Percentiles rank a stretch among this genome's conserved stretches.
phyloP scores from a whole-genome alignment of 371 early-diverging fungal genomes.

The Saksenaea oblongispora region DNA sequence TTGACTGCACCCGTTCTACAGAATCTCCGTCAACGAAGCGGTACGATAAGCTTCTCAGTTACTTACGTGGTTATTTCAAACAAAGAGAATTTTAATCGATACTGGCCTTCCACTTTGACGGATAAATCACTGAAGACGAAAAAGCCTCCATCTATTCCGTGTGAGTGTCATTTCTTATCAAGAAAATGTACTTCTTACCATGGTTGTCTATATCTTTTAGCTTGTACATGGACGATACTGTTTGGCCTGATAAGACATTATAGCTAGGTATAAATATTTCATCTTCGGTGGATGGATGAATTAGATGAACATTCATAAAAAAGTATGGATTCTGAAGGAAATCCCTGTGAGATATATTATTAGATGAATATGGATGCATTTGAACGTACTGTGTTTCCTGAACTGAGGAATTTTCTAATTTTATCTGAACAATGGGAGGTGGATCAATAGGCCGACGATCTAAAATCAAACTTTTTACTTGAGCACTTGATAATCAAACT shows the following conservation, averaged over 20 bases:
- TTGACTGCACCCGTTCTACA: slow-evolving; percentile 25
- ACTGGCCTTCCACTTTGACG: slow-evolving; percentile 86
- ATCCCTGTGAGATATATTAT: slow-evolving; percentile 38
- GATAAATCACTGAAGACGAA: slow-evolving; percentile 95
- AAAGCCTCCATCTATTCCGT: slow-evolving; percentile 77
- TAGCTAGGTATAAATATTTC: slow-evolving; percentile 38
- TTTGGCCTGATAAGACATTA: slow-evolving; percentile 45
- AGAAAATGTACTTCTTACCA: slow-evolving; percentile 18
- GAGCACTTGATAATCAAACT: not conserved
- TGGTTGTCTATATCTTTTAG: slow-evolving; percentile 45
- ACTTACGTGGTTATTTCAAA: slow-evolving; percentile 79
- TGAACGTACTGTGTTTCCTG: slow-evolving; percentile 15
- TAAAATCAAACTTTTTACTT: not conserved
- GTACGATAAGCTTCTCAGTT: not conserved
- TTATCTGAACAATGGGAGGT: slow-evolving; percentile 28
- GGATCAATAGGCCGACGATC: slow-evolving; percentile 26
- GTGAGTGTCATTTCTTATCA: not conserved
- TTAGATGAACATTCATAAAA: slow-evolving; percentile 48
- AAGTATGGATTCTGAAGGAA: slow-evolving; percentile 58
- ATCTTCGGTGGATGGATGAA: slow-evolving; percentile 35
- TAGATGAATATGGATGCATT: not conserved
- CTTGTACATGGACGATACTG: slow-evolving; percentile 48
- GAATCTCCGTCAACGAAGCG: not conserved
- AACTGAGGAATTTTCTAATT: slow-evolving; percentile 11
- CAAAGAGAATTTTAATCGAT: slow-evolving; percentile 85